These are phyloP conservation scores for Austropuccinia psidii DNA, from an alignment of 1,284 basidiomycete genomes.

Conservation along the genomic window DNA sequence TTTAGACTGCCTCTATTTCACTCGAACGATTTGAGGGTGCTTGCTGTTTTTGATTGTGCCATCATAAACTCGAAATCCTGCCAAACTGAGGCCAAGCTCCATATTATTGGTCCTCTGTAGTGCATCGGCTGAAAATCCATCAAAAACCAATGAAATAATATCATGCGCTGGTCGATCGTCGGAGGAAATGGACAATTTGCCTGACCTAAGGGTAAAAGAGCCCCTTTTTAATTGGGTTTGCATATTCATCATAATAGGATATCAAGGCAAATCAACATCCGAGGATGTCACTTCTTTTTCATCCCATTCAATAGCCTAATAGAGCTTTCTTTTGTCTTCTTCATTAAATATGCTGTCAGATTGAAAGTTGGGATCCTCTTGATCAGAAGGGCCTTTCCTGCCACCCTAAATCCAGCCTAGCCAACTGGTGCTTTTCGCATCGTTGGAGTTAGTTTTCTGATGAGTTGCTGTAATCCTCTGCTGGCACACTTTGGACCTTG, in stretches of 20 bases:
- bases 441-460: slow-evolving; percentile 49
- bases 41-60: slow-evolving; percentile 73
- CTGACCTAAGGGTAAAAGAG: slow-evolving; percentile 65
- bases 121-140: slow-evolving; percentile 75
- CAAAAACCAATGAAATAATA: slow-evolving; percentile 80
- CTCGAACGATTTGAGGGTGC: slow-evolving; percentile 86
- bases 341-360: slow-evolving; percentile 70
- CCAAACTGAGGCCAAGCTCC: slow-evolving; percentile 73
- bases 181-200: slow-evolving; percentile 47
- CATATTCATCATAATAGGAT: slow-evolving; percentile 72
- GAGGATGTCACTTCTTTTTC: slow-evolving; percentile 61
- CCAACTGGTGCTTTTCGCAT: slow-evolving; percentile 59
- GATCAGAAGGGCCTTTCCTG: slow-evolving; percentile 43
- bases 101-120: slow-evolving; percentile 79
- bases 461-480: slow-evolving; percentile 59
- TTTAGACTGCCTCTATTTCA: slow-evolving; percentile 58
- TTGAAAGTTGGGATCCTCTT: slow-evolving; percentile 48
- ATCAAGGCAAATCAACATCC: slow-evolving; percentile 59
- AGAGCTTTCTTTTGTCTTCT: slow-evolving; percentile 84
- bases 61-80: slow-evolving; percentile 83
- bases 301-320: slow-evolving; percentile 89
- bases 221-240: slow-evolving; percentile 74
- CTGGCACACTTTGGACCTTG: slow-evolving; percentile 77
- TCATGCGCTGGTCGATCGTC: slow-evolving; percentile 51
- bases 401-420: slow-evolving; percentile 73